These are phyloP conservation scores for Aegilops longissima DNA, from an alignment of 176 grass and related monocot genomes.

Conservation along the genomic window DNA sequence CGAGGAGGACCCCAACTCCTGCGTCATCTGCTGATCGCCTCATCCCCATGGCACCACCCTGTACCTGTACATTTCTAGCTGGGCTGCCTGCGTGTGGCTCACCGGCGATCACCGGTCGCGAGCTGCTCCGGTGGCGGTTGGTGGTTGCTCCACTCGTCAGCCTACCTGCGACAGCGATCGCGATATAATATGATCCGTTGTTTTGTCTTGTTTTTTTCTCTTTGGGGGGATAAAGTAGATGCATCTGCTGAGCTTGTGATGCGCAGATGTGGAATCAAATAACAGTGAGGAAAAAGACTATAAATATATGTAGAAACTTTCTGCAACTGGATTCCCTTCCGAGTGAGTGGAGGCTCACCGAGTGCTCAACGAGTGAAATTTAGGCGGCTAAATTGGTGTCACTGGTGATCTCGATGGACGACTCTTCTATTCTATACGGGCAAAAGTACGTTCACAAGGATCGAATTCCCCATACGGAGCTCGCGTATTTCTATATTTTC, in stretches of 20 bases:
- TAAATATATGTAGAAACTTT: not conserved
- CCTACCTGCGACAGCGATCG: not conserved
- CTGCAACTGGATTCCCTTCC: not conserved
- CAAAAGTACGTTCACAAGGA: too few species aligned
- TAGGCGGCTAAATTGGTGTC: too few species aligned
- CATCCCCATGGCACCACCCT: not conserved
- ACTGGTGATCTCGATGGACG: not conserved
- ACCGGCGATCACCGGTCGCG: not conserved
- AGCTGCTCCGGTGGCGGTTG: not conserved
- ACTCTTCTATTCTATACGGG: too few species aligned
- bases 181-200: not conserved
- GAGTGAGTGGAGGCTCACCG: too few species aligned
- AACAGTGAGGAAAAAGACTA: not conserved
- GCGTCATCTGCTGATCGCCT: conserved; percentile 64
- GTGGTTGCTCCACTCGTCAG: not conserved
- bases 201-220: not conserved
- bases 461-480: too few species aligned
- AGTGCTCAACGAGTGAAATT: not conserved
- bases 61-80: conserved; percentile 26
- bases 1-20: conserved; percentile 80
- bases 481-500: too few species aligned
- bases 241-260: not conserved
- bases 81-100: not conserved
- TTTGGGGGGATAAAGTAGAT: not conserved
- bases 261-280: not conserved